Percentiles rank a stretch among this genome's conserved stretches.
These are phyloP conservation scores for Cutaneotrichosporon spelunceum DNA, from an alignment of 1,284 basidiomycete genomes.

Conservation along the genomic window DNA sequence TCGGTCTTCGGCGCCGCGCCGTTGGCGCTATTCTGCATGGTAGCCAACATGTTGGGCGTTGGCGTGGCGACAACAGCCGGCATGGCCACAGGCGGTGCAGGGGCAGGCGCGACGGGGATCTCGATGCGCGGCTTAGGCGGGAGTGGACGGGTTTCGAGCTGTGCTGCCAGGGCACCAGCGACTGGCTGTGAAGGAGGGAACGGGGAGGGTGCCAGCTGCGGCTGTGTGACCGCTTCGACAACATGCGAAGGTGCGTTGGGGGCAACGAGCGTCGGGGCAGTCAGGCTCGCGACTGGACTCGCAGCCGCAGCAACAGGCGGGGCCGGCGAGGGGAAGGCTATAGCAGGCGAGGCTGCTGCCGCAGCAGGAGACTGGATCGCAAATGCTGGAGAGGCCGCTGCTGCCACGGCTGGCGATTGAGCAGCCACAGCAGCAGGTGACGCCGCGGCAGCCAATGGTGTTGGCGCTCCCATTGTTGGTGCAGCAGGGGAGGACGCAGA, in stretches of 20 bases:
- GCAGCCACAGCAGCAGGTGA: conserved; percentile 14
- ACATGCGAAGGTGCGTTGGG: not conserved
- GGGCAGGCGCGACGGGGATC: conserved; percentile 2
- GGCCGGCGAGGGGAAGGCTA: not conserved
- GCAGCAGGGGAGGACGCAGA: conserved; percentile 6
- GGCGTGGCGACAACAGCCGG: conserved; percentile 7
- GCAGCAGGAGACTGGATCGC: not conserved
- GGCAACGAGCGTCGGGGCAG: not conserved
- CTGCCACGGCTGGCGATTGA: conserved; percentile 1
- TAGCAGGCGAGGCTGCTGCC: not conserved
- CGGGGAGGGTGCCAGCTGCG: not conserved
- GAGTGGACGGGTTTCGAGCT: not conserved
- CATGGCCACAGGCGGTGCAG: not conserved
- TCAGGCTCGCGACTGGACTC: not conserved
- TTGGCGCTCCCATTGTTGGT: conserved; percentile 2
- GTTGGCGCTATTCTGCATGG: not conserved
- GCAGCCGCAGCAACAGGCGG: not conserved
- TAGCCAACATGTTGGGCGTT: not conserved
- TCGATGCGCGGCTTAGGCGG: not conserved
- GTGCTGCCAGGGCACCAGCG: not conserved
- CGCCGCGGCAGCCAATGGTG: not conserved
- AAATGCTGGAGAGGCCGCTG: not conserved
- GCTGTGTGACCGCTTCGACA: not conserved
- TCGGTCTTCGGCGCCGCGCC: not conserved
- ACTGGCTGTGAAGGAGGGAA: not conserved